phyloP scores from a whole-genome alignment of 1,284 basidiomycete genomes.

The Cystobasidium sp. region DNA sequence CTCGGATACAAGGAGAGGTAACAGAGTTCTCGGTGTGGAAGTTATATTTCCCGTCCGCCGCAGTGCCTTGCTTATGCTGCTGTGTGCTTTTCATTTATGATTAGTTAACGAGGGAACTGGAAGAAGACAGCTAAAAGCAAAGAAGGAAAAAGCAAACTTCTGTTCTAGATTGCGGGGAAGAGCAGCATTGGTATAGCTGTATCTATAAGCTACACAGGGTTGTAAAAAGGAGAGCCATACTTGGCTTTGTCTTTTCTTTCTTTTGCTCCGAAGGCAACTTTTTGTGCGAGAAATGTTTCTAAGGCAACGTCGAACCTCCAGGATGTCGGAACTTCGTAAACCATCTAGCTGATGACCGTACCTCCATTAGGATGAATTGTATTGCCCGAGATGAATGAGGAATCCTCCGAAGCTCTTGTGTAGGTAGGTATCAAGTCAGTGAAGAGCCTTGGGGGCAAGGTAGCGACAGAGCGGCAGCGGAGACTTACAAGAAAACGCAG shows the following conservation, averaged over 20 bases:
- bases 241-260: not conserved
- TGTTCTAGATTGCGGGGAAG: too few species aligned
- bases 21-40: too few species aligned
- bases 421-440: not conserved
- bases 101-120: too few species aligned
- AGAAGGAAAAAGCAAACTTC: too few species aligned
- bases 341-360: constrained; percentile 10
- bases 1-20: too few species aligned
- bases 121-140: too few species aligned
- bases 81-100: too few species aligned
- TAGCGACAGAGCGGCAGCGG: not conserved
- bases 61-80: too few species aligned
- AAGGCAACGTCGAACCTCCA: not conserved
- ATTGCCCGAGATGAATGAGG: constrained; percentile 63
- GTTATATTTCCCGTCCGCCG: too few species aligned
- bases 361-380: constrained; percentile 58
- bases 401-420: constrained; percentile 53
- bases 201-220: too few species aligned
- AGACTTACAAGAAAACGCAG: constrained; percentile 61
- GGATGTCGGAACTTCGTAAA: not conserved
- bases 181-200: too few species aligned
- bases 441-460: not conserved
- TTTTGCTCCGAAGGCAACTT: not conserved
- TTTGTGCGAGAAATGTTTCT: not conserved
- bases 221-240: too few species aligned